Conservation (phyloP, 768 basidiomycete species). For the Termitomyces bulborhizus region DNA sequence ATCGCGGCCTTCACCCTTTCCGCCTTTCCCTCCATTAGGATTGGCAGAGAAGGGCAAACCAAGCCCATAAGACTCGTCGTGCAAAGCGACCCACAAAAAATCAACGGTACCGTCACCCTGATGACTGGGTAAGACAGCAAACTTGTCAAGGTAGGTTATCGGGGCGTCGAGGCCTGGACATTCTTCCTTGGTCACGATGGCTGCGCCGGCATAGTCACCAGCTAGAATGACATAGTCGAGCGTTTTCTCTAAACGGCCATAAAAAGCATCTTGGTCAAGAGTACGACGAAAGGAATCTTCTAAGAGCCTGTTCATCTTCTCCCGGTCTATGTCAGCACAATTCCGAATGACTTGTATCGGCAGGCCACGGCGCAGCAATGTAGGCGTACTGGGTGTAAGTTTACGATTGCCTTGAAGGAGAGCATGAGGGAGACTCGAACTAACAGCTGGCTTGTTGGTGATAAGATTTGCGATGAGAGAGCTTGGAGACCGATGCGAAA, state of each 20-base stretch:
- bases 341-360: conserved; percentile 80
- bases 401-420: conserved; percentile 82
- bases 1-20: conserved; percentile 85
- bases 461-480: conserved; percentile 96
- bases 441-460: conserved; percentile 95
- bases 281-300: conserved; percentile 80
- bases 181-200: conserved; percentile 76
- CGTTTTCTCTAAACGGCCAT: conserved; percentile 61
- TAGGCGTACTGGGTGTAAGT: conserved; percentile 87
- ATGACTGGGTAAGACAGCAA: conserved; percentile 89
- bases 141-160: conserved; percentile 96
- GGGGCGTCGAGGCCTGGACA: conserved; percentile 33
- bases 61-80: conserved; percentile 97
- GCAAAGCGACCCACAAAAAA: conserved; percentile 97
- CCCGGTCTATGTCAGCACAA: conserved; percentile 61
- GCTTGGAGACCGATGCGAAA: conserved; percentile 93
- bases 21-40: conserved; percentile 89
- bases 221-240: conserved; percentile 93
- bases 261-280: conserved; percentile 73
- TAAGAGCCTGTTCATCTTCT: conserved; percentile 72
- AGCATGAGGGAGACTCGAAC: conserved; percentile 92
- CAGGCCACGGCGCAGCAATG: conserved; percentile 82
- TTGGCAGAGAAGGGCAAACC: conserved; percentile 93
- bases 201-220: conserved; percentile 93
- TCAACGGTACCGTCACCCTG: conserved; percentile 99